Percentiles rank a stretch among this genome's conserved stretches.
Conservation (phyloP, 2,329 filamentous ascomycete species). For the Penicillium olsonii region DNA sequence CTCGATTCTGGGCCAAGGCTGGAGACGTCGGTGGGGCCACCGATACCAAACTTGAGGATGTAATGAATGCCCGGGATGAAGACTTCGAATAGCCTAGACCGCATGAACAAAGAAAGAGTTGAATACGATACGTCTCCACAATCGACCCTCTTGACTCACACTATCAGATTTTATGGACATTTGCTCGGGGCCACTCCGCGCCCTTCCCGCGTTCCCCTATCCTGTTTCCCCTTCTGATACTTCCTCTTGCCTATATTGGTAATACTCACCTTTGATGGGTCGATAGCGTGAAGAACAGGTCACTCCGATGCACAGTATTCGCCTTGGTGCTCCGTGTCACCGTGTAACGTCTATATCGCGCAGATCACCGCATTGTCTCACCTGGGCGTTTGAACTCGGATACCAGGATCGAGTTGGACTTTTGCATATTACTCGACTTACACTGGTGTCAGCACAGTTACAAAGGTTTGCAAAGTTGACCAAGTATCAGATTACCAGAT, state of each 20-base stretch:
- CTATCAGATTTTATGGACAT: background rate
- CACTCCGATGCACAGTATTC: background rate
- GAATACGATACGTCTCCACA: background rate
- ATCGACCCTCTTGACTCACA: background rate
- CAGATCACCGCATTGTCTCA: background rate
- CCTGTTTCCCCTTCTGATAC: too few relatives aligned
- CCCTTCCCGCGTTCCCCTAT: background rate
- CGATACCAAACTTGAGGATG: constrained; percentile 49
- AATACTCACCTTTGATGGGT: background rate
- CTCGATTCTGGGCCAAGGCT: constrained; percentile 53
- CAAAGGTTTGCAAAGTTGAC: too few relatives aligned
- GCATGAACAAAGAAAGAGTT: background rate
- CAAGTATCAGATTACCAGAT: too few relatives aligned
- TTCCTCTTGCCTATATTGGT: too few relatives aligned
- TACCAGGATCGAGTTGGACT: background rate
- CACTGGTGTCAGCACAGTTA: too few relatives aligned
- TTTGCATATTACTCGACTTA: background rate
- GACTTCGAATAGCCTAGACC: constrained; percentile 26
- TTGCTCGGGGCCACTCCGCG: background rate
- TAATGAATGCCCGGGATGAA: constrained; percentile 43
- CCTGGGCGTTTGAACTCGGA: background rate
- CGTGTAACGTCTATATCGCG: background rate
- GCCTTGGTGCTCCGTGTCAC: background rate
- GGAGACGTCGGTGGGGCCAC: constrained; percentile 49
- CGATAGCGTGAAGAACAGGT: background rate